These are phyloP conservation scores for Taphrina deformans DNA, from an alignment of 1,139 yeast species.

Conservation along the genomic window DNA sequence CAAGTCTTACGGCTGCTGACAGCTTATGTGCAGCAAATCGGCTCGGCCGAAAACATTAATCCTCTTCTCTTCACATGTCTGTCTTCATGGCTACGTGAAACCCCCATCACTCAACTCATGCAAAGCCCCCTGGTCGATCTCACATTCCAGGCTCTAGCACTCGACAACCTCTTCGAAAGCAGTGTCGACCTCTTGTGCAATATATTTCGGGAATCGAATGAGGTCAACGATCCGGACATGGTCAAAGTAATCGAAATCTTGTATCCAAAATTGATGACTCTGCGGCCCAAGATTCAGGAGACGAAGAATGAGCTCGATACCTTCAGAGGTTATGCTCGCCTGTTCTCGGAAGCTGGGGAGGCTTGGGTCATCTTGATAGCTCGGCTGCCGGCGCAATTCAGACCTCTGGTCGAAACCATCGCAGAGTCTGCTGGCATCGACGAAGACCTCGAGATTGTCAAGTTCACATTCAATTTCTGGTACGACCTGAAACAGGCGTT, in stretches of 20 bases:
- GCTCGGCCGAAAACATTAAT: slow-evolving; percentile 43
- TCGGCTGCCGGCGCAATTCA: slow-evolving; percentile 66
- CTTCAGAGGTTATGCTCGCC: slow-evolving; percentile 68
- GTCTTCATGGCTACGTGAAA: slow-evolving; percentile 86
- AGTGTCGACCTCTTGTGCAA: slow-evolving; percentile 82
- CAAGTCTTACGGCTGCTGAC: slow-evolving; percentile 56
- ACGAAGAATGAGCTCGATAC: slow-evolving; percentile 65
- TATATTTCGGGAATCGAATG: slow-evolving; percentile 76
- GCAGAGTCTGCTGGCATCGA: slow-evolving; percentile 60
- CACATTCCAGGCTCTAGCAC: slow-evolving; percentile 65
- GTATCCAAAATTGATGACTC: slow-evolving; percentile 63
- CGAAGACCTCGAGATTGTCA: slow-evolving; percentile 82
- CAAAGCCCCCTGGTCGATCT: slow-evolving; percentile 64
- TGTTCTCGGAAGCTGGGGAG: slow-evolving; percentile 92
- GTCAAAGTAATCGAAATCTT: slow-evolving; percentile 65
- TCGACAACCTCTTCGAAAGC: slow-evolving; percentile 69
- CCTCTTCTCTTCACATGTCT: slow-evolving; percentile 67
- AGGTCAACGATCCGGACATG: slow-evolving; percentile 54
- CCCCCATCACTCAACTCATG: slow-evolving; percentile 67
- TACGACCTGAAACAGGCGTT: slow-evolving; percentile 72
- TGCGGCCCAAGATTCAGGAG: slow-evolving; percentile 55
- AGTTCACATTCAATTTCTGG: slow-evolving; percentile 93
- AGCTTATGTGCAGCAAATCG: slow-evolving; percentile 48
- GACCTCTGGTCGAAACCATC: slow-evolving; percentile 72
- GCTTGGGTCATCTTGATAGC: slow-evolving; percentile 91